phyloP scores from a whole-genome alignment of 2,329 filamentous ascomycete genomes.

The Apiospora arundinis region DNA sequence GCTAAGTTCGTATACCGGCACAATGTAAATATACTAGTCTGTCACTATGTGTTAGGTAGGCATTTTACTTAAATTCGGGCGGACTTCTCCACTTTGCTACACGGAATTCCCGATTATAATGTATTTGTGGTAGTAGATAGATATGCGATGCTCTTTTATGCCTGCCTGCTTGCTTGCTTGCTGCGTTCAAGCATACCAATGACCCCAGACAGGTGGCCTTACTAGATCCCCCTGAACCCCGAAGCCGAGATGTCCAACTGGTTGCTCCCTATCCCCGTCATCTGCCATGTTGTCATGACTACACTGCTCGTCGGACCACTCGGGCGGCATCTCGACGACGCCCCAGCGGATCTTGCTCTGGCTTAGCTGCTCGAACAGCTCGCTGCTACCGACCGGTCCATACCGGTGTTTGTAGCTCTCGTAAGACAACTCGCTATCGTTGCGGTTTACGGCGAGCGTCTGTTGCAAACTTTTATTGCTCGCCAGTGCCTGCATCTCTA shows the following conservation, averaged over 20 bases:
- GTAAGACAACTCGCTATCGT: background rate
- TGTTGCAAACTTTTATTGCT: conserved; percentile 11
- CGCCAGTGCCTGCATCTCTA: background rate
- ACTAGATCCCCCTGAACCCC: conserved; percentile 31
- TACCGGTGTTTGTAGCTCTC: background rate
- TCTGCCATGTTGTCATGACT: background rate
- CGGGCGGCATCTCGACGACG: conserved; percentile 30
- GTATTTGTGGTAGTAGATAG: no score
- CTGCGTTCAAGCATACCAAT: conserved; percentile 28
- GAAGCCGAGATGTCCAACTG: conserved; percentile 31
- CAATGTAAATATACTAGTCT: background rate
- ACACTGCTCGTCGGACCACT: conserved; percentile 29
- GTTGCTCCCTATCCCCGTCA: conserved; percentile 5
- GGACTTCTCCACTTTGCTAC: background rate
- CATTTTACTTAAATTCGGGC: background rate
- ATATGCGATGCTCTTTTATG: no score
- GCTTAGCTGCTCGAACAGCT: conserved; percentile 24
- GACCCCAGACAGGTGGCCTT: conserved; percentile 26
- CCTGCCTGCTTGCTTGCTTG: background rate
- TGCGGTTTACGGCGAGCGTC: conserved; percentile 6
- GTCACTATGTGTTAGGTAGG: background rate
- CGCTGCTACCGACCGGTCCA: background rate
- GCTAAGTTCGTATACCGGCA: background rate
- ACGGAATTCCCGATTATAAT: background rate
- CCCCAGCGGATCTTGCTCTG: conserved; percentile 33